phyloP scores from a whole-genome alignment of 176 grass and related monocot genomes.

The Rhipidocladum racemiflorum region DNA sequence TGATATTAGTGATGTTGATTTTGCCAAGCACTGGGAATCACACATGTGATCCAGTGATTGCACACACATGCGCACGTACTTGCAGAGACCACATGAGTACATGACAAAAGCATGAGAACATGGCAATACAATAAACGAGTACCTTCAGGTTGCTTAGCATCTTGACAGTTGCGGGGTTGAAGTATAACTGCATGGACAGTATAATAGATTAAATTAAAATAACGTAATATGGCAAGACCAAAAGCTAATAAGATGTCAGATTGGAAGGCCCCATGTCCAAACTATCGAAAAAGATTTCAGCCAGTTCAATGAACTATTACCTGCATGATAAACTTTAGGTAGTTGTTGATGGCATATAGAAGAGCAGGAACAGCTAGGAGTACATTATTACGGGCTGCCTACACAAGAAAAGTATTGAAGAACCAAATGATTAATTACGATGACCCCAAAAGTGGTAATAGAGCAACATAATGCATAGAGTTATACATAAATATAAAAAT shows the following conservation, averaged over 20 bases:
- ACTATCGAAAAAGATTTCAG: background rate
- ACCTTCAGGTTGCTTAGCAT: constrained; percentile 99
- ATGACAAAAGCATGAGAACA: constrained; percentile 30
- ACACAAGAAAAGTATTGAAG: constrained; percentile 36
- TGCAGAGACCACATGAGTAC: background rate
- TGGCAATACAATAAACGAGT: constrained; percentile 23
- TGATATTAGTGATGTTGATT: constrained; percentile 25
- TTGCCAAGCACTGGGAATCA: constrained; percentile 2
- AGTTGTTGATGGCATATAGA: constrained; percentile 98
- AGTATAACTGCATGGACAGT: constrained; percentile 74
- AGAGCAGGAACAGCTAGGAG: constrained; percentile 94
- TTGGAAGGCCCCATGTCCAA: background rate
- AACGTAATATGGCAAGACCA: constrained; percentile 15
- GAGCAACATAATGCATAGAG: background rate
- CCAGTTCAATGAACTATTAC: constrained; percentile 50
- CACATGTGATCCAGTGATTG: background rate
- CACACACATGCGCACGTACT: background rate
- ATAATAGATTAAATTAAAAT: constrained; percentile 15
- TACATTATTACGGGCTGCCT: constrained; percentile 93
- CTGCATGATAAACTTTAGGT: constrained; percentile 99
- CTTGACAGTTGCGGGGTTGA: constrained; percentile 97
- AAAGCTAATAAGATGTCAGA: constrained; percentile 16
- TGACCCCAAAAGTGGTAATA: background rate
- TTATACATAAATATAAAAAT: constrained; percentile 11
- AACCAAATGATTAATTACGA: constrained; percentile 15